A percentile compares a stretch with the other conserved stretches of the same genome.
Conservation (phyloP, 805 yeast genomes). For the Kazachstania viticola region DNA sequence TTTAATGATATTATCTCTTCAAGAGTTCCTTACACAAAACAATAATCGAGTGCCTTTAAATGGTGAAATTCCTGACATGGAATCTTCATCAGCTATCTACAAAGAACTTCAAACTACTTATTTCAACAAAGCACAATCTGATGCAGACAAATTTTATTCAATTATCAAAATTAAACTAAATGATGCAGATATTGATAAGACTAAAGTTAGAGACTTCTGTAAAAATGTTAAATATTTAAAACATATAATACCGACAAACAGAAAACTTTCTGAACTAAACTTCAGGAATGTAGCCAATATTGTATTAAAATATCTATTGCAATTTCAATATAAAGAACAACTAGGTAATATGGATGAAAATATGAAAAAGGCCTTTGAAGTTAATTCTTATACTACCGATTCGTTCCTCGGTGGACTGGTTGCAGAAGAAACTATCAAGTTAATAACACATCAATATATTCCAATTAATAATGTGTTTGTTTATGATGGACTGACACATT, state of each 20-base stretch:
- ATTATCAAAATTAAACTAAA: too few species aligned
- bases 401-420: conserved; percentile 75
- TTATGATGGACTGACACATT: conserved; percentile 61
- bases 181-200: too few species aligned
- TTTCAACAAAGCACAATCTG: conserved; percentile 39
- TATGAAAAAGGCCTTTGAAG: not conserved
- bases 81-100: conserved; percentile 57
- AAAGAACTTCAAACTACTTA: conserved; percentile 48
- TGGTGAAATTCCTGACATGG: conserved; percentile 83
- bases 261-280: too few species aligned
- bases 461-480: conserved; percentile 62
- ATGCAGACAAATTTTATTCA: conserved; percentile 35
- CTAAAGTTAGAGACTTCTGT: not conserved
- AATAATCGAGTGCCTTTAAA: conserved; percentile 38
- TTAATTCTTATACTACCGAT: conserved; percentile 8
- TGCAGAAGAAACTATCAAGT: conserved; percentile 73
- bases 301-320: too few species aligned
- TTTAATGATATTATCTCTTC: conserved; percentile 4
- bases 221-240: not conserved
- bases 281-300: too few species aligned
- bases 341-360: too few species aligned
- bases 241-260: not conserved
- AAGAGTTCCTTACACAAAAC: conserved; percentile 1
- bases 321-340: too few species aligned
- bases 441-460: conserved; percentile 65